A percentile compares a stretch with the other conserved stretches of the same genome.
phyloP scores from a whole-genome alignment of 31 red algal genomes.

The Porphyra umbilicalis region DNA sequence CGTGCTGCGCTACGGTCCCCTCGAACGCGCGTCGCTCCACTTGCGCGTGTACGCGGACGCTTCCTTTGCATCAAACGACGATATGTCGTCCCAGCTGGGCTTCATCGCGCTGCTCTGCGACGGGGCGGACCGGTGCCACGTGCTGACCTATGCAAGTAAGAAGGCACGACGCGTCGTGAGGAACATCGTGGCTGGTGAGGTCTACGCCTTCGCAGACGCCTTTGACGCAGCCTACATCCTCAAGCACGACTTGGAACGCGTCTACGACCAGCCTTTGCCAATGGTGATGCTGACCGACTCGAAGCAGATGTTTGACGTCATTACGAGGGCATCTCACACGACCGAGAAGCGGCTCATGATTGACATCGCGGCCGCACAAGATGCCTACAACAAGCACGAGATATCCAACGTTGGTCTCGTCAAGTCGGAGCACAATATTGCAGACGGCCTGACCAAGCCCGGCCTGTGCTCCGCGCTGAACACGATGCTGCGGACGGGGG shows the following conservation, averaged over 20 bases:
- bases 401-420: slow-evolving; percentile 17
- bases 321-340: too few species aligned
- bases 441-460: slow-evolving; percentile 18
- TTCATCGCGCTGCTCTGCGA: slow-evolving; percentile 5
- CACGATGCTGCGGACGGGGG: neutral
- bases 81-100: slow-evolving; percentile 11
- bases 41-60: slow-evolving; percentile 12
- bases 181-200: neutral
- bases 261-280: neutral
- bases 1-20: neutral
- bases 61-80: too few species aligned
- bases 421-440: slow-evolving; percentile 4
- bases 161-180: slow-evolving; percentile 3
- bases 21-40: slow-evolving; percentile 3
- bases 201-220: slow-evolving; percentile 5
- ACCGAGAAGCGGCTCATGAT: slow-evolving; percentile 18
- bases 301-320: slow-evolving; percentile 28
- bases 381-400: slow-evolving; percentile 2
- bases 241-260: neutral
- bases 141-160: slow-evolving; percentile 2
- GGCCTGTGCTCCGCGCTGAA: neutral
- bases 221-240: slow-evolving; percentile 2
- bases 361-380: slow-evolving; percentile 7
- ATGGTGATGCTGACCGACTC: slow-evolving; percentile 13
- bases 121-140: neutral